Base-by-base conservation (phyloP, 164 flowering plant genomes). In the Vitis rotundifolia region DNA sequence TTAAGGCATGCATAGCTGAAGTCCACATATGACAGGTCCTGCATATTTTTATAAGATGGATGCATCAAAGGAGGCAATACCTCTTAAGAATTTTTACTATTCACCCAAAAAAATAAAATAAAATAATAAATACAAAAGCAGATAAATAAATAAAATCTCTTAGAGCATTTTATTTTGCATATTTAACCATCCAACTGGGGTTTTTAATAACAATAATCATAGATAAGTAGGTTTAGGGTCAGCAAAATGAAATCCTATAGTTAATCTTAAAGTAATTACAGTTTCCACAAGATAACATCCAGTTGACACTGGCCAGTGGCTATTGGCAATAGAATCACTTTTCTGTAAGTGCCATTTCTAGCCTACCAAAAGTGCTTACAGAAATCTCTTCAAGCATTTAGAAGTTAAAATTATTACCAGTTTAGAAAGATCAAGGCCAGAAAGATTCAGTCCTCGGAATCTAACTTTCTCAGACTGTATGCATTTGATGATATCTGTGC, bases 361-460 rank as follows among this genome's bases (percentile, higher is more conserved):
- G 44, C 44, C 44, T 37, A 60, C 15, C n/a, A 44, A 48, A 57
- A 15, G 67, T 31, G 11, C 18, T 22, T 9, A 48, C 4, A 29
- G 3, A 37, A 56, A 1, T 28, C 19, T 5, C 22, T 63, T n/a
- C 49, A 50, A 59, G 52, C 6, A 49, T n/a, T 9, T 5, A 61
- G 63, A 29, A 14, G 14, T 14, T 16, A 8, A 61, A 71, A 54
- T 16, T 22, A 63, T 64, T 84, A 92, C 98, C 97, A 94, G 79
- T 69, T 92, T 94, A 29, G 99, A 94, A 61, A 94, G 91, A 77
- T 92, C 94, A 76, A 94, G 91, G 52, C 94, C 98, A 75, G 94
- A 91, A 70, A 94, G 91, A 82, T 92, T 94, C 74, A 94, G 79
- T 31, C 99, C 98, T 67, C 98, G 86, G 63, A 94, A 82, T 78